Evolutionary conservation across 768 basidiomycete species (phyloP).

Genomic region (Kondoa malvinella): DNA sequence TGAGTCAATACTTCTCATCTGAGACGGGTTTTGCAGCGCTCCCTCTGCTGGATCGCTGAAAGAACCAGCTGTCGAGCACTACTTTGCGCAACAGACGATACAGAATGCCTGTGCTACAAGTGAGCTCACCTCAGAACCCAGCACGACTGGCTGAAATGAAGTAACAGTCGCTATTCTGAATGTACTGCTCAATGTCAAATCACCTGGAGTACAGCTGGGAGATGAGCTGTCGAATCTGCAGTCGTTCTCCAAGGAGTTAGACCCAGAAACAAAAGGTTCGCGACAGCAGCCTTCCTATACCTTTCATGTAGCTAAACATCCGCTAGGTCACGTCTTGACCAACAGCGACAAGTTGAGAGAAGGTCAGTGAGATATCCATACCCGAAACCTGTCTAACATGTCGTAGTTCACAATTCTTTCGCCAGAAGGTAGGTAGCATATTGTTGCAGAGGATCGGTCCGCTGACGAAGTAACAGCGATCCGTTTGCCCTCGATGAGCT

Average conservation of each 20-base stretch:
- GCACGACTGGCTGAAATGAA: conserved; percentile 25
- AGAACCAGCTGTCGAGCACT: not conserved
- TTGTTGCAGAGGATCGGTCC: conserved; percentile 36
- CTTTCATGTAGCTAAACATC: too few species aligned
- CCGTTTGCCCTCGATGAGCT: conserved; percentile 29
- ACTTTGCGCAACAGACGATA: conserved; percentile 43
- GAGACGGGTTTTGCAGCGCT: too few species aligned
- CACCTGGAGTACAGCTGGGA: conserved; percentile 47
- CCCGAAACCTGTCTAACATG: conserved; percentile 38
- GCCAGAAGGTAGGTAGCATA: conserved; percentile 42
- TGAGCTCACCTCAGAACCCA: conserved; percentile 51
- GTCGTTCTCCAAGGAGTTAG: conserved; percentile 42
- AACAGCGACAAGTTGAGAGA: conserved; percentile 32
- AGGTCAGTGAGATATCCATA: too few species aligned
- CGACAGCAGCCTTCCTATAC: not conserved
- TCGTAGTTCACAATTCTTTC: conserved; percentile 78
- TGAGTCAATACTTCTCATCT: not conserved
- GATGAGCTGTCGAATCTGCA: conserved; percentile 54
- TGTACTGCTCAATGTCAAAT: conserved; percentile 38
- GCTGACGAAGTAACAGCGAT: conserved; percentile 38
- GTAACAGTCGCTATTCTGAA: conserved; percentile 17
- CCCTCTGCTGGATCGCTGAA: not conserved
- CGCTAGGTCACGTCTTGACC: conserved; percentile 32
- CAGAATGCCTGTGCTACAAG: conserved; percentile 92
- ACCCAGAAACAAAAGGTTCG: not conserved